These are phyloP conservation scores for Mariannaea elegans DNA, from an alignment of 2,329 filamentous ascomycete species.

Conservation along the genomic window DNA sequence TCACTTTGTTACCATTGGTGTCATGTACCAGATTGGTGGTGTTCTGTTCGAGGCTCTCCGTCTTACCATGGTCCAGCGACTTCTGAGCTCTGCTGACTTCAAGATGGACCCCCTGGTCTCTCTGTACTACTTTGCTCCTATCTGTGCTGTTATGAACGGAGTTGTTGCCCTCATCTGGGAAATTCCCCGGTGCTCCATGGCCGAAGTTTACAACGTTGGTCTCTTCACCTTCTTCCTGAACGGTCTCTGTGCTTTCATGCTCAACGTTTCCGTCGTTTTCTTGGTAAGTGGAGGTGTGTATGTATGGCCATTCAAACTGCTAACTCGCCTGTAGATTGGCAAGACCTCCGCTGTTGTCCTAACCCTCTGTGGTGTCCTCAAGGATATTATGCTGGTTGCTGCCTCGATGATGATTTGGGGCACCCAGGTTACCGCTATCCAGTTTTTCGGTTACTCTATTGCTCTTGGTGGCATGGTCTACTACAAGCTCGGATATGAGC, in stretches of 20 bases:
- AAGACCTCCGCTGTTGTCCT: constrained; percentile 88
- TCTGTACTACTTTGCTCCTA: constrained; percentile 88
- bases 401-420: constrained; percentile 86
- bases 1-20: constrained; percentile 83
- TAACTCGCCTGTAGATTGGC: constrained; percentile 71
- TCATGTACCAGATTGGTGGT: constrained; percentile 81
- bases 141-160: constrained; percentile 85
- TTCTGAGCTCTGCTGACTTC: constrained; percentile 84
- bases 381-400: constrained; percentile 84
- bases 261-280: constrained; percentile 88
- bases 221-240: constrained; percentile 77
- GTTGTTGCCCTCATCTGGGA: constrained; percentile 78
- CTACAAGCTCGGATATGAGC: constrained; percentile 87
- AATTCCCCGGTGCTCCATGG: constrained; percentile 73
- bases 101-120: constrained; percentile 93
- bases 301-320: not conserved
- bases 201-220: constrained; percentile 78
- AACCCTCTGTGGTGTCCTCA: constrained; percentile 86
- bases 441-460: constrained; percentile 86
- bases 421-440: constrained; percentile 76
- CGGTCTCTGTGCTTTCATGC: constrained; percentile 79
- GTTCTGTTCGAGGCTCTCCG: constrained; percentile 85
- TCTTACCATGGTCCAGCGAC: constrained; percentile 83
- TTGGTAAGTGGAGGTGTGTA: constrained; percentile 65
- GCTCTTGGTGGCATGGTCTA: constrained; percentile 79